Base-by-base conservation (phyloP, 2,329 filamentous ascomycete species). In the Fusarium sp. region DNA sequence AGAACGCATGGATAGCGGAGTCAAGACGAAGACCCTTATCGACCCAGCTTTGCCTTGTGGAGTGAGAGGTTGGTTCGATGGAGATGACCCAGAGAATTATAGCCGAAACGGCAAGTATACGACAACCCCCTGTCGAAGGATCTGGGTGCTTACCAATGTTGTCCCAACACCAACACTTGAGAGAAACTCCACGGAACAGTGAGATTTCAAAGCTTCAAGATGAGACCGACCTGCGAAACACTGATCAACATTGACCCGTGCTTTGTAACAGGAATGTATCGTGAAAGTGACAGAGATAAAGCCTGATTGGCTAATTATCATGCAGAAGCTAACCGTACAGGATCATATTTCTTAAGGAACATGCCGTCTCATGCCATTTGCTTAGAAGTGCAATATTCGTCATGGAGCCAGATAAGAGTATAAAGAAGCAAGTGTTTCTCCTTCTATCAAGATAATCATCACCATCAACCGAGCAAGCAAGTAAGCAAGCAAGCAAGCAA, bases 181-280 rank as follows among this genome's bases (percentile, higher is more conserved):
- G 25, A 37, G 30, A 42, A 42, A 42, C 44, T 58, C 43, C 63
- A 69, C 43, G 63, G 64, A 74, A 52, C 56, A 64, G 16, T 32
- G 59, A 57, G 43, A 60, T 64, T 44, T 62, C 52, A 44, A 66
- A 73, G 46, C 46, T 58, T 72, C 65, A 59, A 12, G n/a, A 59
- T 37, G 25, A 19, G 25, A 13, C 42, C 21, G 12, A 37, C 19
- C 49, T 25, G n/a, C 18, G 13, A 30, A 21, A 32, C n/a, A 12
- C 19, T 16, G 19, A 38, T 16, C 28, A 21, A 23, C 35, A 10
- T 8, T 18, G 9, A 35, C 23, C 8, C 15, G 9, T 37, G 30
- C 10, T 35, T 23, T 12, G 25, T 13, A 16, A 40, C 18, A 11
- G 32, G n/a, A 40, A 37, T 16, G 5, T 6, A 10, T 15, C 5